Base-by-base conservation (phyloP, 2,329 filamentous ascomycete genomes). In the Apiospora koreana region DNA sequence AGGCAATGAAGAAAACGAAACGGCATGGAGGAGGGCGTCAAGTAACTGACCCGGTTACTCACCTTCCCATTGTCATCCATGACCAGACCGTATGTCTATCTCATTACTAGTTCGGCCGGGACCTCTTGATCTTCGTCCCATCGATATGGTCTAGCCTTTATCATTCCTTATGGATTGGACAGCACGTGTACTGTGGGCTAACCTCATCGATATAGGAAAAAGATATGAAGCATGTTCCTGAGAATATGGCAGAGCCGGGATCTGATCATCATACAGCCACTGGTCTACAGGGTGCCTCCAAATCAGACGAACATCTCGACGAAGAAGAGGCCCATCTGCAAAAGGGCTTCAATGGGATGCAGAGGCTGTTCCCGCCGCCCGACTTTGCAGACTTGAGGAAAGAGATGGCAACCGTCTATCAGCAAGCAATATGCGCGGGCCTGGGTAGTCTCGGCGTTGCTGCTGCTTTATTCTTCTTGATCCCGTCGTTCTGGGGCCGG, bases 21-120 rank as follows among this genome's bases (percentile, higher is more conserved):
- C 78, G 80, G 65, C 82, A 85, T 67, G 81, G 82, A 58, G 84
- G 82, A n/a, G 84, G 85, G n/a, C 82, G 86, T 71, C 85, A 92
- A 76, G 91, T 93, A 65, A 93, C 91, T 1, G 92, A 94, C 75
- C 91, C 91, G 0, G 86, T 93, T 48, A 94, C 92, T 1, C 92
- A 93, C 79, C 83, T 93, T 2, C 91, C 91, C 1, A 86, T 93
- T 65, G 83, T 81, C 45, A 91, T 93, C 45, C 89, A 92, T 76
- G 92, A 93, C 76, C 90, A 90, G 75, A 93, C 91, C 0, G 84
- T 62, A 38, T 21, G 54, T 62, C 8, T n/a, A n/a, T n/a, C 14
- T 8, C 28, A 62, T 14, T 12, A 9, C 31, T 38, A 62, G 21
- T 1, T 6, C 3, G 28, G 14, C 18, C 31, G 50, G 50, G 18